A percentile compares a stretch with the other conserved stretches of the same genome.
phyloP scores from a whole-genome alignment of 1,284 basidiomycete genomes.

The Sporisorium reilianum region DNA sequence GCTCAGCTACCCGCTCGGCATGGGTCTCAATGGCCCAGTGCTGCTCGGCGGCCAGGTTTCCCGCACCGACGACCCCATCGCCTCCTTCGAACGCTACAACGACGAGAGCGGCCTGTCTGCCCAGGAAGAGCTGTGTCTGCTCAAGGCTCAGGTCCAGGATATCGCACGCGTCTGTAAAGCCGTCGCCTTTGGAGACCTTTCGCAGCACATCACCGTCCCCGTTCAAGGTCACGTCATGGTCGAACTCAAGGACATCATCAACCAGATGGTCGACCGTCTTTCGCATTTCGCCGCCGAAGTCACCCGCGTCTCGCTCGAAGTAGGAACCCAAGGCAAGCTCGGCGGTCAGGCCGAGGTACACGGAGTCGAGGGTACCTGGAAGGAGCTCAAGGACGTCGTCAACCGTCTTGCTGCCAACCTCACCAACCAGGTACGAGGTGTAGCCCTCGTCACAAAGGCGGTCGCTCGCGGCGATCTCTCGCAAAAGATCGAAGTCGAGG shows the following conservation, averaged over 20 bases:
- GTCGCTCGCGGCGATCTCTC: conserved; percentile 94
- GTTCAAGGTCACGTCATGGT: conserved; percentile 98
- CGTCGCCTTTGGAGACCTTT: conserved; percentile 91
- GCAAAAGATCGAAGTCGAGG: conserved; percentile 96
- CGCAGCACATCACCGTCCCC: conserved; percentile 94
- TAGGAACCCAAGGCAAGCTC: conserved; percentile 70
- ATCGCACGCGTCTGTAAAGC: conserved; percentile 93
- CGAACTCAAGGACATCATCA: conserved; percentile 97
- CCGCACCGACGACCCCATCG: conserved; percentile 59
- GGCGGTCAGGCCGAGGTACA: conserved; percentile 69
- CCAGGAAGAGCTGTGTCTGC: conserved; percentile 81
- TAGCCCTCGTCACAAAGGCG: conserved; percentile 96
- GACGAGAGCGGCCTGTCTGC: conserved; percentile 71
- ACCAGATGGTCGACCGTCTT: conserved; percentile 88
- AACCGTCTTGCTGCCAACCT: conserved; percentile 72
- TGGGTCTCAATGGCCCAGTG: conserved; percentile 64
- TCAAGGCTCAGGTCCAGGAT: conserved; percentile 90
- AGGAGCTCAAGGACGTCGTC: conserved; percentile 69
- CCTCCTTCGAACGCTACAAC: conserved; percentile 65
- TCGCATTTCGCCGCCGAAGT: conserved; percentile 94
- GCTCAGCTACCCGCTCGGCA: conserved; percentile 67
- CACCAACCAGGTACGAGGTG: conserved; percentile 92
- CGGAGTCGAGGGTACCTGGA: conserved; percentile 69
- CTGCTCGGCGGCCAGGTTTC: conserved; percentile 52
- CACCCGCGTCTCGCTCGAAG: conserved; percentile 90